phyloP scores from a whole-genome alignment of 148 eudicot species.

The Arctostaphylos glauca region DNA sequence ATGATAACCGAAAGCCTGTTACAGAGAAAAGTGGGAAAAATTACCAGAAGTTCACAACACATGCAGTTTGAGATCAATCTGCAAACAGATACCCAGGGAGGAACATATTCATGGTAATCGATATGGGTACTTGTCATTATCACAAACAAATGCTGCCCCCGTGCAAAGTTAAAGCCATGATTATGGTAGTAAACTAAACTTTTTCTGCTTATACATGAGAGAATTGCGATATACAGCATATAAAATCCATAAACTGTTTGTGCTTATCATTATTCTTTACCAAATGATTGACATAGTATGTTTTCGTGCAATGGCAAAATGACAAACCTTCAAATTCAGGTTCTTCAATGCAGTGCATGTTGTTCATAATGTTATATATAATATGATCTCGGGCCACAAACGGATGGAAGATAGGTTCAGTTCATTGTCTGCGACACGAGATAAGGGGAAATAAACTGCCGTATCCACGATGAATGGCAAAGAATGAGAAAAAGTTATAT shows the following conservation, averaged over 20 bases:
- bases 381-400: too few relatives aligned
- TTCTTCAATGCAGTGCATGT: too few relatives aligned
- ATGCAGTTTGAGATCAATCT: not conserved
- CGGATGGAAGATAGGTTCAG: too few relatives aligned
- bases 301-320: not conserved
- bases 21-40: slow-evolving; percentile 15
- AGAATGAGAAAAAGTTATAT: not conserved
- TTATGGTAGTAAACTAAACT: not conserved
- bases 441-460: not conserved
- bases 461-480: not conserved
- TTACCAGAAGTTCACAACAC: not conserved
- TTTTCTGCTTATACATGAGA: not conserved
- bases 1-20: slow-evolving; percentile 70
- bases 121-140: not conserved
- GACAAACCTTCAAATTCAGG: not conserved
- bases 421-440: too few relatives aligned
- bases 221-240: not conserved
- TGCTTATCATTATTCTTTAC: not conserved
- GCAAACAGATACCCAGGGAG: not conserved
- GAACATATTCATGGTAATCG: not conserved
- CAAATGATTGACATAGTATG: not conserved
- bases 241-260: not conserved
- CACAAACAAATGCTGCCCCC: not conserved
- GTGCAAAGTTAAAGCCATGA: not conserved
- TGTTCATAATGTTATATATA: too few relatives aligned